phyloP scores from a whole-genome alignment of 2,329 filamentous ascomycete genomes.

The Aspergillus fumigatus region DNA sequence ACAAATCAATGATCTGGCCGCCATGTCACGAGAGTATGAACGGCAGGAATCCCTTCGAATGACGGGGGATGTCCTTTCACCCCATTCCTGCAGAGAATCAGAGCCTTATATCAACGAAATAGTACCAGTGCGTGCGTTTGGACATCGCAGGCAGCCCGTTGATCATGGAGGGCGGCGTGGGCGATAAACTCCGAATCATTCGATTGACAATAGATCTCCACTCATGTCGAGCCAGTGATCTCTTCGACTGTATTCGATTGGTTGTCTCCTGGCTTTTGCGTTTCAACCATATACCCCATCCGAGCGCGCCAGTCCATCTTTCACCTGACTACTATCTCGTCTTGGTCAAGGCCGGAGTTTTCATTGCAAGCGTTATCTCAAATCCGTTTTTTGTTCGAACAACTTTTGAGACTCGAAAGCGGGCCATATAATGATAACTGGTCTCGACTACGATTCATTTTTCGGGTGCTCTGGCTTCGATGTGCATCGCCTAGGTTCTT shows the following conservation, averaged over 20 bases:
- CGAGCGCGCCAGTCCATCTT: neutral
- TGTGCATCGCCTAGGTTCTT: neutral
- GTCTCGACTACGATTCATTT: neutral
- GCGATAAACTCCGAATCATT: constrained; percentile 1
- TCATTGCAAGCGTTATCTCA: neutral
- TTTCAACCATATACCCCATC: neutral
- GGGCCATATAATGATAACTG: neutral
- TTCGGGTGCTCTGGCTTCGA: neutral
- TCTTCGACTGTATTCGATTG: neutral
- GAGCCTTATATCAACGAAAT: constrained; percentile 43
- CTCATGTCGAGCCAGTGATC: constrained; percentile 1
- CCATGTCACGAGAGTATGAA: constrained; percentile 46
- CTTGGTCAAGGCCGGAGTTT: neutral
- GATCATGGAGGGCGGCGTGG: constrained; percentile 27
- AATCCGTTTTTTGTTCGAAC: neutral
- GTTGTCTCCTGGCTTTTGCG: neutral
- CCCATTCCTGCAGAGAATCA: constrained; percentile 16
- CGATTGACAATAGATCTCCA: neutral
- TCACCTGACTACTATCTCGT: neutral
- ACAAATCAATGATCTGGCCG: constrained; percentile 48
- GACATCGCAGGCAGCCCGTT: constrained; percentile 25
- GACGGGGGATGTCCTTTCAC: constrained; percentile 25
- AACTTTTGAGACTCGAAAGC: neutral
- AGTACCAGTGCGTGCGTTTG: constrained; percentile 31
- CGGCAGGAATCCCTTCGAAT: constrained; percentile 44